Percentiles rank a stretch among this genome's conserved stretches.
Evolutionary conservation across 768 basidiomycete genomes (phyloP).

Genomic region (Russula sp.): DNA sequence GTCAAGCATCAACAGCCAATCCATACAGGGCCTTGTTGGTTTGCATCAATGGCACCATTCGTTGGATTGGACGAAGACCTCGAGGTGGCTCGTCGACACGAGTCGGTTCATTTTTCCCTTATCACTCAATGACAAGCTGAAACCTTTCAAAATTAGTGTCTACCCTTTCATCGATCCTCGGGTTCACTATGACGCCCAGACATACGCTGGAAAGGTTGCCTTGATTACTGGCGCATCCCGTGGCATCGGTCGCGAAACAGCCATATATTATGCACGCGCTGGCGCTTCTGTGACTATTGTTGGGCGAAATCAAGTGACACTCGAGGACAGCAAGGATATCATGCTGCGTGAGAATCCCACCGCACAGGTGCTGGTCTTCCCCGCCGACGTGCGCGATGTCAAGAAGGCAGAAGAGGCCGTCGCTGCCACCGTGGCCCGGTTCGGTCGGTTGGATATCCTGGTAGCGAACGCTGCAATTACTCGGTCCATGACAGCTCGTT

Average conservation of each 20-base stretch:
- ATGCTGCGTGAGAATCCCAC: background rate
- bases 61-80: too few relatives aligned
- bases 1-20: too few relatives aligned
- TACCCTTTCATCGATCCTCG: constrained; percentile 3
- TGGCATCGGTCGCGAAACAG: constrained; percentile 8
- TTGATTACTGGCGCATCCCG: constrained; percentile 14
- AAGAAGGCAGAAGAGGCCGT: background rate
- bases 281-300: constrained; percentile 2
- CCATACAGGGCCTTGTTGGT: too few relatives aligned
- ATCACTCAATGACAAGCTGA: too few relatives aligned
- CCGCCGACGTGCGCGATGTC: constrained; percentile 4
- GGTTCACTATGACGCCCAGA: background rate
- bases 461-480: constrained; percentile 4
- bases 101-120: too few relatives aligned
- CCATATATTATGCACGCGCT: constrained; percentile 4
- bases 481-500: background rate
- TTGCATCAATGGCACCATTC: too few relatives aligned
- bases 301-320: background rate
- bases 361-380: background rate
- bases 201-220: constrained; percentile 1
- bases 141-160: background rate
- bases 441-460: constrained; percentile 6
- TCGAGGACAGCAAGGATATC: background rate
- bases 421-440: background rate
- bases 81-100: too few relatives aligned